These are phyloP conservation scores for Ophiosphaerella herpotricha DNA, from an alignment of 2,329 filamentous ascomycete genomes.

Conservation along the genomic window DNA sequence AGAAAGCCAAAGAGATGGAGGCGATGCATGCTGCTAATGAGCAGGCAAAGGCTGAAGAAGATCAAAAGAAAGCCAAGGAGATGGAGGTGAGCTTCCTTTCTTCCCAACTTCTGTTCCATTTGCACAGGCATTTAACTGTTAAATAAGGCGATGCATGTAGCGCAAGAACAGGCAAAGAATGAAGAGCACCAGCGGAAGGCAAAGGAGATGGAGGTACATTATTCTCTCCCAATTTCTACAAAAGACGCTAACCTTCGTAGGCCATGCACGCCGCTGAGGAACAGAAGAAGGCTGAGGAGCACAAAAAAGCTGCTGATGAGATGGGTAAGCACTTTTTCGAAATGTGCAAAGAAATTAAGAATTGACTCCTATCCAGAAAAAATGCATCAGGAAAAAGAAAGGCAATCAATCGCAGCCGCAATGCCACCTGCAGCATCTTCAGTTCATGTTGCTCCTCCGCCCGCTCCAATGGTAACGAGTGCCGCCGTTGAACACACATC, in stretches of 20 bases:
- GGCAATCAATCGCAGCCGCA: not conserved
- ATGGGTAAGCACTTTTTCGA: conserved; percentile 1
- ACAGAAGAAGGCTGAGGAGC: conserved; percentile 9
- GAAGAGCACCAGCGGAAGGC: conserved; percentile 7
- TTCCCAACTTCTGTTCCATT: no score
- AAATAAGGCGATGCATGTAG: conserved; percentile 7
- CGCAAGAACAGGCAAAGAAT: conserved; percentile 7
- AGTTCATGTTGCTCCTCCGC: not conserved
- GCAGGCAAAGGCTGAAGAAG: not conserved
- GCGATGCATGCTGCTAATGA: conserved; percentile 5
- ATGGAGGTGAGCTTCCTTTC: not conserved
- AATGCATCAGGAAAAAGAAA: conserved; percentile 4
- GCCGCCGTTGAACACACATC: not conserved
- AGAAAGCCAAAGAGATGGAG: conserved; percentile 4
- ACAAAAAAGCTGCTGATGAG: conserved; percentile 6
- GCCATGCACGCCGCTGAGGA: conserved; percentile 18
- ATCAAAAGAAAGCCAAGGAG: conserved; percentile 5
- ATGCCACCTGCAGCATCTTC: not conserved
- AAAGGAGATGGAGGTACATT: conserved; percentile 10
- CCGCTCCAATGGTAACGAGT: not conserved
- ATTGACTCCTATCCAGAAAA: not conserved
- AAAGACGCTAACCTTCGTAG: not conserved
- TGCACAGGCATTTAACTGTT: not conserved
- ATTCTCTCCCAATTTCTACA: not conserved
- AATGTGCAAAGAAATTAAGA: not conserved